phyloP scores from a whole-genome alignment of 106 monocot species.

The Cymbidium sinense region DNA sequence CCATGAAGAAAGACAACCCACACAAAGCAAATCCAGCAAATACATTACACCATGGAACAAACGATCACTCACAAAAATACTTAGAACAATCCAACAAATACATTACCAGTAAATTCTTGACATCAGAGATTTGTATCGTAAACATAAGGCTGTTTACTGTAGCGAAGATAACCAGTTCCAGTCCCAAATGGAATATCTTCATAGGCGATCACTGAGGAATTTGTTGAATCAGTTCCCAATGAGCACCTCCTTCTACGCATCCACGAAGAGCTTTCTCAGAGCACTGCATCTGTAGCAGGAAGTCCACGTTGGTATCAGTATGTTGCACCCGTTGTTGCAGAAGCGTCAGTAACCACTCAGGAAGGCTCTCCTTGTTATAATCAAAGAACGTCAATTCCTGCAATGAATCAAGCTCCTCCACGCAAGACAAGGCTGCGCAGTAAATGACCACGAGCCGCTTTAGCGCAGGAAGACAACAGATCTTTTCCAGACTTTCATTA shows the following conservation, averaged over 20 bases:
- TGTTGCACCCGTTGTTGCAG: not conserved
- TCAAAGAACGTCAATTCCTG: not conserved
- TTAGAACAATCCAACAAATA: too few relatives aligned
- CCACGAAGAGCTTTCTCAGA: constrained; percentile 6
- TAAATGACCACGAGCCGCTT: not conserved
- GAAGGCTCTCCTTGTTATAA: constrained; percentile 4
- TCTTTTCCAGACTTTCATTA: not conserved
- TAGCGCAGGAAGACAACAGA: constrained; percentile 2
- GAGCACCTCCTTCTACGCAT: constrained; percentile 19
- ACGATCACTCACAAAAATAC: too few relatives aligned
- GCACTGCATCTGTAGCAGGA: constrained; percentile 9
- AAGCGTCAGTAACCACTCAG: constrained; percentile 14
- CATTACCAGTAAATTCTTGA: too few relatives aligned
- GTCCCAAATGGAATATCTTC: too few relatives aligned
- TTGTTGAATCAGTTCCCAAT: constrained; percentile 32
- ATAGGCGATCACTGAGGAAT: constrained; percentile 17
- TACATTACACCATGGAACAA: too few relatives aligned
- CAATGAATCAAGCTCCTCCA: constrained; percentile 3
- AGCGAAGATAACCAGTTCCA: constrained; percentile 17
- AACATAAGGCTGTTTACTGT: constrained; percentile 17
- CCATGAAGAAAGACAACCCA: too few relatives aligned
- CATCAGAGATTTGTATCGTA: constrained; percentile 21
- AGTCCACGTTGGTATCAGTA: not conserved
- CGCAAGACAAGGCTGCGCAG: not conserved
- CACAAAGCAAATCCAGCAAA: too few relatives aligned